Percentiles rank a stretch among this genome's conserved stretches.
These are phyloP conservation scores for Aspergillus proliferans DNA, from an alignment of 2,329 filamentous ascomycete genomes.

Conservation along the genomic window DNA sequence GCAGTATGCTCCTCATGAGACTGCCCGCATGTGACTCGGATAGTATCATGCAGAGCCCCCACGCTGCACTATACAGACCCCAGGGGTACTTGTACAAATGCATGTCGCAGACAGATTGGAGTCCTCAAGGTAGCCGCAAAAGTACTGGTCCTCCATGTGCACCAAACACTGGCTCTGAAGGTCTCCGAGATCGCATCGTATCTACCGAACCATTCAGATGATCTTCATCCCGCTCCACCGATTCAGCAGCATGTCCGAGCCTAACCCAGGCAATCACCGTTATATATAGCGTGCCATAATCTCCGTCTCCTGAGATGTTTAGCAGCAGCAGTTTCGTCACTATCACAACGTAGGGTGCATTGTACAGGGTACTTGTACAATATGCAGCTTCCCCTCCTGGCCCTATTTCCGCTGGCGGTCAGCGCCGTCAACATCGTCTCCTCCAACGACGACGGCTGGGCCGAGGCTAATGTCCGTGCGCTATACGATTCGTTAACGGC, in stretches of 20 bases:
- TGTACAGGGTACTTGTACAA: neutral
- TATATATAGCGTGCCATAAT: neutral
- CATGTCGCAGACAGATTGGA: no score
- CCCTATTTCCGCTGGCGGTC: slow-evolving; percentile 16
- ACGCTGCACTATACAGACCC: no score
- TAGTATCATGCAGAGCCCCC: no score
- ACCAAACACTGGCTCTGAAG: neutral
- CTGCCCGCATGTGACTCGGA: no score
- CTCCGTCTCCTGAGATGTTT: neutral
- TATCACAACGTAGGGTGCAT: neutral
- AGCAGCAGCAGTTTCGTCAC: neutral
- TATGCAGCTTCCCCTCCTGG: slow-evolving; percentile 1
- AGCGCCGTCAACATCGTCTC: slow-evolving; percentile 52
- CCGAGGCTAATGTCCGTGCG: slow-evolving; percentile 59
- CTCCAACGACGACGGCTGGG: slow-evolving; percentile 69
- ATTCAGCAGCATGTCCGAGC: neutral
- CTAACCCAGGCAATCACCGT: neutral
- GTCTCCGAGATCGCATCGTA: neutral
- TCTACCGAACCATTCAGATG: neutral
- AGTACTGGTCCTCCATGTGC: neutral
- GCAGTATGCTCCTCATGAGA: no score
- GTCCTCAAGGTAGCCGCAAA: no score
- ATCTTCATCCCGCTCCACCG: neutral
- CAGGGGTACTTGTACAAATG: no score
- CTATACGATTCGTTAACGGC: slow-evolving; percentile 52